Conservation (phyloP, 2,329 filamentous ascomycete genomes). For the Herpotrichia juniperi region DNA sequence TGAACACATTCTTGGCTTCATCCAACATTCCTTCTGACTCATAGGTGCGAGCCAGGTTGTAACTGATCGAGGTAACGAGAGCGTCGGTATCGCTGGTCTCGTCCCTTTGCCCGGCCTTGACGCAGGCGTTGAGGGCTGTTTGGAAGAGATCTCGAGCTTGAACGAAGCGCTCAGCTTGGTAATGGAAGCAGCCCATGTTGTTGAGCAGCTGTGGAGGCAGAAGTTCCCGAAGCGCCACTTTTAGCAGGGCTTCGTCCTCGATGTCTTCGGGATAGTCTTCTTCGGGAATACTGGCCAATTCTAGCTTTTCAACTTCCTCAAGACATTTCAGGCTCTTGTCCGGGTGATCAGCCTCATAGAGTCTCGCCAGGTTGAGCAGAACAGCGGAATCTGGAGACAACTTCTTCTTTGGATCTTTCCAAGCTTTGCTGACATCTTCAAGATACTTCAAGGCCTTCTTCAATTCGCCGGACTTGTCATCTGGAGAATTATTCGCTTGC, state of each 20-base stretch:
- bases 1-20: slow-evolving; percentile 86
- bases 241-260: slow-evolving; percentile 54
- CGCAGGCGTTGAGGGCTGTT: slow-evolving; percentile 85
- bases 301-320: slow-evolving; percentile 88
- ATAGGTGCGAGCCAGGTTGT: slow-evolving; percentile 92
- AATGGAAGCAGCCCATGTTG: slow-evolving; percentile 97
- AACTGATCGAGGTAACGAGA: slow-evolving; percentile 93
- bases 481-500: slow-evolving; percentile 73
- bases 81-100: slow-evolving; percentile 84
- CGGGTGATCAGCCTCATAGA: slow-evolving; percentile 85
- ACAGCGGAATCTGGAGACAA: slow-evolving; percentile 82
- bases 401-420: slow-evolving; percentile 92
- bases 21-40: slow-evolving; percentile 82
- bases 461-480: slow-evolving; percentile 83
- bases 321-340: slow-evolving; percentile 93
- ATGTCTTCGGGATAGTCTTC: slow-evolving; percentile 69
- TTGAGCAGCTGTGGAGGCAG: slow-evolving; percentile 91
- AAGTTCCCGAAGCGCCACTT: slow-evolving; percentile 71
- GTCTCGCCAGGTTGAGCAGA: slow-evolving; percentile 84
- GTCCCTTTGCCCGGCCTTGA: slow-evolving; percentile 78
- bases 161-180: slow-evolving; percentile 81
- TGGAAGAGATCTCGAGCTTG: slow-evolving; percentile 88
- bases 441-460: slow-evolving; percentile 87
- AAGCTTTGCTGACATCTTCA: slow-evolving; percentile 82
- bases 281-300: slow-evolving; percentile 77